Conservation (phyloP, 2,329 filamentous ascomycete species). For the Mariannaea elegans region DNA sequence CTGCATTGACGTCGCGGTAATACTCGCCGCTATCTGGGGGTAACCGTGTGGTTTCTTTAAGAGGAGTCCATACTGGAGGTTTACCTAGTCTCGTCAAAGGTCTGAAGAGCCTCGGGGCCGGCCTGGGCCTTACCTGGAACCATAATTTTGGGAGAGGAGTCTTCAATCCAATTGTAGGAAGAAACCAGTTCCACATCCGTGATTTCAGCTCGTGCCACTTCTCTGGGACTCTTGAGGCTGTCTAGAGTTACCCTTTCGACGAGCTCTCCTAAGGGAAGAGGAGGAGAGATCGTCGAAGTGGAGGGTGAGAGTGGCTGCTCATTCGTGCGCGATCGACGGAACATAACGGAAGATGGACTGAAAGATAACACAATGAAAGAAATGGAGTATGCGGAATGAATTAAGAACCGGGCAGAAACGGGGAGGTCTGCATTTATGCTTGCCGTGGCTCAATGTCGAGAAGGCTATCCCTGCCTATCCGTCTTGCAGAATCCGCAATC, state of each 20-base stretch:
- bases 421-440: too few species aligned
- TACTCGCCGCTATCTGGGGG: conserved; percentile 55
- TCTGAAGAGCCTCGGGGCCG: rapidly evolving
- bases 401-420: too few species aligned
- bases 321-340: neutral
- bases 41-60: neutral
- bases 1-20: conserved; percentile 64
- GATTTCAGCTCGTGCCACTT: conserved; percentile 36
- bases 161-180: conserved; percentile 61
- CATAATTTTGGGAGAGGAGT: conserved; percentile 51
- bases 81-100: conserved; percentile 28
- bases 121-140: conserved; percentile 49
- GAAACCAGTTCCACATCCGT: conserved; percentile 50
- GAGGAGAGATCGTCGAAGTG: neutral
- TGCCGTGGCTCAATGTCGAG: too few species aligned
- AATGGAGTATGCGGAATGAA: too few species aligned
- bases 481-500: too few species aligned
- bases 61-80: conserved; percentile 37
- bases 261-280: conserved; percentile 34
- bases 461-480: too few species aligned
- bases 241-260: conserved; percentile 31
- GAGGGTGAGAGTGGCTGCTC: neutral
- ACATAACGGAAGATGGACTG: neutral
- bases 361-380: too few species aligned
- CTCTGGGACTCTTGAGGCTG: neutral